These are phyloP conservation scores for Huntiella moniliformis DNA, from an alignment of 2,329 filamentous ascomycete genomes.

Conservation along the genomic window DNA sequence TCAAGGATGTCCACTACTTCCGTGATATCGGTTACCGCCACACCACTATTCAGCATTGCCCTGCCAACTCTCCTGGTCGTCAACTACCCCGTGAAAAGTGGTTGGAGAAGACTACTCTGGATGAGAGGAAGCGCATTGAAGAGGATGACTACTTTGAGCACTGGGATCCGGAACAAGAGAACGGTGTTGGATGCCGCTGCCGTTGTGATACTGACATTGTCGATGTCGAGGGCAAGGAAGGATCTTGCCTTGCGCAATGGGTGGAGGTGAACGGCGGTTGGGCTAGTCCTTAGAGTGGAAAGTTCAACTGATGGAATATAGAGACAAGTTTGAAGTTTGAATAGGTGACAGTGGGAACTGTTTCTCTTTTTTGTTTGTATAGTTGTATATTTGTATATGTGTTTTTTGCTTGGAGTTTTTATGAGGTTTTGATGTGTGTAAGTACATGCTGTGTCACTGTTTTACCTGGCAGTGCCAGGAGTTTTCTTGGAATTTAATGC, in stretches of 20 bases:
- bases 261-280: slow-evolving; percentile 93
- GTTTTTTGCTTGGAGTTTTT: slow-evolving; percentile 1
- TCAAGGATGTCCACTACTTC: slow-evolving; percentile 91
- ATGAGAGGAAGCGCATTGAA: slow-evolving; percentile 68
- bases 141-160: slow-evolving; percentile 94
- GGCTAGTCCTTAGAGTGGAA: slow-evolving; percentile 27
- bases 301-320: background rate
- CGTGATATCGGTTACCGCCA: slow-evolving; percentile 96
- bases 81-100: slow-evolving; percentile 67
- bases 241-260: slow-evolving; percentile 89
- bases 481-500: no score
- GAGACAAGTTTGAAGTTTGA: background rate
- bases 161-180: slow-evolving; percentile 75
- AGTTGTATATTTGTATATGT: background rate
- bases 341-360: no score
- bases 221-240: slow-evolving; percentile 93
- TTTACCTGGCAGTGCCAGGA: background rate
- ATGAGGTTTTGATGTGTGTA: no score
- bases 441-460: background rate
- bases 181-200: slow-evolving; percentile 91
- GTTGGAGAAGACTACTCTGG: slow-evolving; percentile 61
- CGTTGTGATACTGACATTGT: slow-evolving; percentile 94
- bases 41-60: slow-evolving; percentile 96
- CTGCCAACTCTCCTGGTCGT: slow-evolving; percentile 76
- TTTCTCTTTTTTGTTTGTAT: slow-evolving; percentile 1